A percentile compares a stretch with the other conserved stretches of the same genome.
Conservation (phyloP, 2,329 filamentous ascomycete genomes). For the Trichoderma sp. region DNA sequence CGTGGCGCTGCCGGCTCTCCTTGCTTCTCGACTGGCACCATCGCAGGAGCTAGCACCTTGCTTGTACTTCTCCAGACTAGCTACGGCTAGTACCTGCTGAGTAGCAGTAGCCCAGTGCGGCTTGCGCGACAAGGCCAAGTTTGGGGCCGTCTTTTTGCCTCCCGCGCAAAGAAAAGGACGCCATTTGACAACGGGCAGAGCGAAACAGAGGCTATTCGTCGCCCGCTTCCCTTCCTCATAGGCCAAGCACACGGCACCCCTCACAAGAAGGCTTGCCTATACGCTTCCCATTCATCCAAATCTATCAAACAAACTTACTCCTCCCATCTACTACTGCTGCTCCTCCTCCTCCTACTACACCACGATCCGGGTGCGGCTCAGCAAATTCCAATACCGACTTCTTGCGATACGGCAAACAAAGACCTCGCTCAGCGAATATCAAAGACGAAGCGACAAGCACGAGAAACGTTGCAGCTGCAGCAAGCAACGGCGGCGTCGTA, state of each 20-base stretch:
- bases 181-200: constrained; percentile 7
- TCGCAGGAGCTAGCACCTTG: constrained; percentile 15
- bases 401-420: constrained; percentile 1
- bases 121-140: constrained; percentile 6
- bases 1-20: constrained; percentile 23
- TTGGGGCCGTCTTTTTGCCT: constrained; percentile 12
- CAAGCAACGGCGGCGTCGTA: constrained; percentile 11
- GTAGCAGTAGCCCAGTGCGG: constrained; percentile 17
- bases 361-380: background rate
- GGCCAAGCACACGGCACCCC: constrained; percentile 3
- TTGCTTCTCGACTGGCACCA: constrained; percentile 15
- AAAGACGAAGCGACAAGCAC: background rate
- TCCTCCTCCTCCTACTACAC: background rate
- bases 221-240: constrained; percentile 3
- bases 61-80: background rate
- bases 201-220: constrained; percentile 15
- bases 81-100: constrained; percentile 7
- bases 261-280: background rate
- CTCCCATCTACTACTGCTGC: background rate
- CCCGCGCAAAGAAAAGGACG: constrained; percentile 21
- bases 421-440: background rate
- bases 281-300: background rate
- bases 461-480: background rate
- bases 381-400: constrained; percentile 1
- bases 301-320: background rate